Base-by-base conservation (phyloP, 73 alveolate species). In the Symbiodinium pilosum region DNA sequence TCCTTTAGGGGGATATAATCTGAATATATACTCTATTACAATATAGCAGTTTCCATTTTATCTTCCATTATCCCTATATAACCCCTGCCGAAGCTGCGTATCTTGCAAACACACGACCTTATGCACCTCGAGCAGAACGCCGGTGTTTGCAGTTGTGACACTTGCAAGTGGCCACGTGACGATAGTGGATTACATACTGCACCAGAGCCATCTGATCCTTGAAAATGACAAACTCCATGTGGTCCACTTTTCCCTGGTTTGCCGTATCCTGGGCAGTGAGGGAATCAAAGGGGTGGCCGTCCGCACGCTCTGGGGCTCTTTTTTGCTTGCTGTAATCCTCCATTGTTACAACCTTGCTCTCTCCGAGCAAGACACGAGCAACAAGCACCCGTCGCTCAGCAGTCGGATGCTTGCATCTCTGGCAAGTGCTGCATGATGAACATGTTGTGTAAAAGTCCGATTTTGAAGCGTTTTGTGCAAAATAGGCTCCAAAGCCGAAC, bases 391-490 rank as follows among this genome's bases (percentile, higher is more conserved):
- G 30, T 18, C 71, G 43, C 77, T 18, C 39, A 30, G 81, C 92
- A 4, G 73, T 26, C 8, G 87, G 36, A 43, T 84, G 92, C 4
- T 26, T 0, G 38, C 92, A 21, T 16, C 41, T 11, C n/a, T 8
- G 11, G 21, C 14, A 2, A 12, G 28, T 6, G 34, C 36, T 12
- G 39, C 77, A 64, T 16, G 4, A 1, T 0, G 1, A 12, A 36
- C 77, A 77, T 1, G 36, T 38, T n/a, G 47, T 77, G 30, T 40
- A 42, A 9, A 16, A 32, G 28, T n/a, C 93, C 43, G 81, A 43
- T 81, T 85, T 44, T n/a, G 93, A 85, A 7, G 77, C 81, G 34
- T 85, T 85, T 34, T 43, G 39, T 8, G 93, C 93, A 85, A 85
- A 85, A 47, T 85, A 85, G 0, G 93, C 43, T 30, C 93, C 93